These are phyloP conservation scores for Arctium lappa DNA, from an alignment of 129 eudicot genomes.

Conservation along the genomic window DNA sequence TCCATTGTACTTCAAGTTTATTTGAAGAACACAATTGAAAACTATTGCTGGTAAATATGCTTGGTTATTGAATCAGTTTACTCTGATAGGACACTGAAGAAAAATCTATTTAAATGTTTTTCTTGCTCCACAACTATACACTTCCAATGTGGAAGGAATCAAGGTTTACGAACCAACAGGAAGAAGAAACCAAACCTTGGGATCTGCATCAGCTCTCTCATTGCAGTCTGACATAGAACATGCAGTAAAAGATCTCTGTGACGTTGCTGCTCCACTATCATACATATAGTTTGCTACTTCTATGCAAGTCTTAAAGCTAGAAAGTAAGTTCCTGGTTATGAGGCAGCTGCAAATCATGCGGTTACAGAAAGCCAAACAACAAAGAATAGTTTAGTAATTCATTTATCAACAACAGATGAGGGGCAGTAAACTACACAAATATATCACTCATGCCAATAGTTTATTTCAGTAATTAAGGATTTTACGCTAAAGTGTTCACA, in stretches of 20 bases:
- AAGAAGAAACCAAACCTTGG: constrained; percentile 38
- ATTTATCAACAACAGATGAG: not conserved
- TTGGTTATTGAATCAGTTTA: not conserved
- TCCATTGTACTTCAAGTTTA: not conserved
- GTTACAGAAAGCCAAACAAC: constrained; percentile 16
- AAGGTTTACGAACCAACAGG: not conserved
- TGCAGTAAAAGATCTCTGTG: constrained; percentile 35
- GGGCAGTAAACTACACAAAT: not conserved
- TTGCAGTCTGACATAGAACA: constrained; percentile 46
- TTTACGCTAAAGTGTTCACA: not conserved
- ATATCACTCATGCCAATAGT: not conserved
- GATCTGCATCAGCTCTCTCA: constrained; percentile 52
- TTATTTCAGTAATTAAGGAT: constrained; percentile 1
- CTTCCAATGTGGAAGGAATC: constrained; percentile 7
- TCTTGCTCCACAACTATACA: not conserved
- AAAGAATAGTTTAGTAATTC: constrained; percentile 3
- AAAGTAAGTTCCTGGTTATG: constrained; percentile 81
- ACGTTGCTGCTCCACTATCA: constrained; percentile 50
- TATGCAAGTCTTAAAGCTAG: constrained; percentile 90
- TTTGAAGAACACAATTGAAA: not conserved
- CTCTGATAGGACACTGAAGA: constrained; percentile 2
- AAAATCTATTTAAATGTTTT: not conserved
- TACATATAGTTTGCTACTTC: constrained; percentile 76
- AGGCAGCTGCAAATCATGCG: constrained; percentile 67
- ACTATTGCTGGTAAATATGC: not conserved